phyloP scores from a whole-genome alignment of 163 green algal genomes.

The Volvox carteri region DNA sequence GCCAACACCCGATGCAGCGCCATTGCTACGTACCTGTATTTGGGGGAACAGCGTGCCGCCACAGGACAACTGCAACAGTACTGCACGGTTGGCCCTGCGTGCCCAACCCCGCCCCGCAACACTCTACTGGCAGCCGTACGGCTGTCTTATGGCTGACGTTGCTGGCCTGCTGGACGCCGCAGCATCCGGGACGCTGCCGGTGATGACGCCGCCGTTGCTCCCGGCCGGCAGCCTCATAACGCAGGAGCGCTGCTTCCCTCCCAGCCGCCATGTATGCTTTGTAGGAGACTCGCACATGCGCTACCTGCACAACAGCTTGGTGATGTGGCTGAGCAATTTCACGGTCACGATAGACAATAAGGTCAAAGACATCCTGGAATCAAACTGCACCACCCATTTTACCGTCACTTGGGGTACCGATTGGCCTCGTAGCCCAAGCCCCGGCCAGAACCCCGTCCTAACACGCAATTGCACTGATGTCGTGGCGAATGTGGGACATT shows the following conservation, averaged over 20 bases:
- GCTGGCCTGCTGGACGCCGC: too few species aligned
- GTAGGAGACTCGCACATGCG: conserved; percentile 43
- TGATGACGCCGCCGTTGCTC: too few species aligned
- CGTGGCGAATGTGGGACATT: conserved; percentile 46
- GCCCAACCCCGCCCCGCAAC: neutral
- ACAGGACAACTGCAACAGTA: neutral
- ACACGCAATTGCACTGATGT: conserved; percentile 37
- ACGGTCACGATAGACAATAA: conserved; percentile 8
- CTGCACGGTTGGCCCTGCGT: neutral
- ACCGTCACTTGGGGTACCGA: conserved; percentile 27
- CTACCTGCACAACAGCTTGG: conserved; percentile 49
- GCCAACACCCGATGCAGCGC: neutral
- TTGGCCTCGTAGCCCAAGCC: conserved; percentile 24
- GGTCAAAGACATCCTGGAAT: conserved; percentile 34
- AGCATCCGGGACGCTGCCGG: too few species aligned
- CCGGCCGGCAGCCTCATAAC: too few species aligned
- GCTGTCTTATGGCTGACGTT: conserved; percentile 38
- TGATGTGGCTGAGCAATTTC: conserved; percentile 2
- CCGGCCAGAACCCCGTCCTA: too few species aligned
- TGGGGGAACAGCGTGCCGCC: neutral
- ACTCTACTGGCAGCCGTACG: conserved; percentile 27
- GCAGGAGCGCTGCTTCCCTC: neutral
- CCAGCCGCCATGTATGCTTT: conserved; percentile 46
- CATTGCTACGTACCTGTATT: conserved; percentile 41
- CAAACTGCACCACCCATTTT: neutral